phyloP scores from a whole-genome alignment of 306 rosid genomes.

The Begonia loranthoides region DNA sequence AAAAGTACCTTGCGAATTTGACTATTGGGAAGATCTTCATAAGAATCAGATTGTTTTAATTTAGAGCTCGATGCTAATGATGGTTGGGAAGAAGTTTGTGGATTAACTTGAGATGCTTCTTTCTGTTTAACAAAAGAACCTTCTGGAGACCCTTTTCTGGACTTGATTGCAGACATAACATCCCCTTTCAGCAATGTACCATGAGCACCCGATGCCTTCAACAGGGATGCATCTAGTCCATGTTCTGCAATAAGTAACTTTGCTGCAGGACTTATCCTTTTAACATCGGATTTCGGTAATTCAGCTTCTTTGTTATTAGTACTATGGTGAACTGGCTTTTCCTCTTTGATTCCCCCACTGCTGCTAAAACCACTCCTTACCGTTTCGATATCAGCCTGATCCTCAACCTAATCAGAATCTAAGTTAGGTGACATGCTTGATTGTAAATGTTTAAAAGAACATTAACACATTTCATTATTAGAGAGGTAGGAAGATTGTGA shows the following conservation, averaged over 20 bases:
- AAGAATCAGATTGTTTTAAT: conserved; percentile 42
- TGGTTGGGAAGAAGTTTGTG: conserved; percentile 20
- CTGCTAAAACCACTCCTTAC: conserved; percentile 41
- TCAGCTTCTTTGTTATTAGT: conserved; percentile 27
- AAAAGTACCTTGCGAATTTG: conserved; percentile 76
- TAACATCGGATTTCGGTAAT: conserved; percentile 24
- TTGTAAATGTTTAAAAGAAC: background rate
- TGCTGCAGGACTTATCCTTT: conserved; percentile 88
- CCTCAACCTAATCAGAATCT: conserved; percentile 62
- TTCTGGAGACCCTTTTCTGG: conserved; percentile 45
- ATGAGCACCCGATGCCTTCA: conserved; percentile 72
- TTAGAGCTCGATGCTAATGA: conserved; percentile 33
- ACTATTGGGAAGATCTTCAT: conserved; percentile 80
- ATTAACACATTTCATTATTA: too few relatives aligned
- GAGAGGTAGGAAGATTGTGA: too few relatives aligned
- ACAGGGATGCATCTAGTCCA: conserved; percentile 59
- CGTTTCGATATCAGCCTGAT: conserved; percentile 56
- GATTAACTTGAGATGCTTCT: conserved; percentile 27
- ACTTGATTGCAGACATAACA: conserved; percentile 72
- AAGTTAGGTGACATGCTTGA: conserved; percentile 17
- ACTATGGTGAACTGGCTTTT: conserved; percentile 27
- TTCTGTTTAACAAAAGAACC: conserved; percentile 49
- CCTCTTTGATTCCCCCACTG: conserved; percentile 38
- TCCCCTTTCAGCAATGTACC: conserved; percentile 91
- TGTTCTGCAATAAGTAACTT: conserved; percentile 64